Evolutionary conservation across 352 stramenopile species (phyloP).

Genomic region (Phytopythium oedochilum): DNA sequence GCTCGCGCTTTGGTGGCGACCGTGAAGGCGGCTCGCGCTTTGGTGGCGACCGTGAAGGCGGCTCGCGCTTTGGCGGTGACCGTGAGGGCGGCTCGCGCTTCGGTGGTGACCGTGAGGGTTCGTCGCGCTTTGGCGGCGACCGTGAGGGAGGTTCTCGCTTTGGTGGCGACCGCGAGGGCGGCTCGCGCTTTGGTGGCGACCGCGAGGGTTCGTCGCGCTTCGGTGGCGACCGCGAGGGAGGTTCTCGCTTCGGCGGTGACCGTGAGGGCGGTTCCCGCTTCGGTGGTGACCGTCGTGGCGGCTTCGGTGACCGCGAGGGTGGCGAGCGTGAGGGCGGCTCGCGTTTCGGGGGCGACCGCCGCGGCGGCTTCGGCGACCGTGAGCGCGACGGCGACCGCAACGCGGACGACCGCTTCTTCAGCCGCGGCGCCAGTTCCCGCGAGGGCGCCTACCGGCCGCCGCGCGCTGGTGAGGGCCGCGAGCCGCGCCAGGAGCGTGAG

Average conservation of each 20-base stretch:
- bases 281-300: constrained; percentile 5
- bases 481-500: constrained; percentile 13
- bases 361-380: constrained; percentile 15
- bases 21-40: constrained; percentile 31
- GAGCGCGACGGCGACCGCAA: constrained; percentile 17
- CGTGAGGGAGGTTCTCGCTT: constrained; percentile 4
- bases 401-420: constrained; percentile 47
- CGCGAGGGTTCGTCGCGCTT: constrained; percentile 17
- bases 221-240: constrained; percentile 28
- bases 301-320: constrained; percentile 21
- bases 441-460: constrained; percentile 58
- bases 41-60: constrained; percentile 35
- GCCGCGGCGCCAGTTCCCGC: constrained; percentile 20
- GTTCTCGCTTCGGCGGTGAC: constrained; percentile 11
- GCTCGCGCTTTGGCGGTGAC: constrained; percentile 19
- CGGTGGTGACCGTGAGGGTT: constrained; percentile 12
- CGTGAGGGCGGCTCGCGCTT: constrained; percentile 21
- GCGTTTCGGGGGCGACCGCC: not conserved
- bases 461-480: constrained; percentile 21
- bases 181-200: constrained; percentile 19
- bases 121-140: constrained; percentile 5
- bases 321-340: too few species aligned
- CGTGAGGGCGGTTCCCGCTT: constrained; percentile 17
- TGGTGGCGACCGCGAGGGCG: constrained; percentile 13
- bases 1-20: constrained; percentile 10